These are phyloP conservation scores for Aspergillus flavus DNA, from an alignment of 2,329 filamentous ascomycete genomes.

Conservation along the genomic window DNA sequence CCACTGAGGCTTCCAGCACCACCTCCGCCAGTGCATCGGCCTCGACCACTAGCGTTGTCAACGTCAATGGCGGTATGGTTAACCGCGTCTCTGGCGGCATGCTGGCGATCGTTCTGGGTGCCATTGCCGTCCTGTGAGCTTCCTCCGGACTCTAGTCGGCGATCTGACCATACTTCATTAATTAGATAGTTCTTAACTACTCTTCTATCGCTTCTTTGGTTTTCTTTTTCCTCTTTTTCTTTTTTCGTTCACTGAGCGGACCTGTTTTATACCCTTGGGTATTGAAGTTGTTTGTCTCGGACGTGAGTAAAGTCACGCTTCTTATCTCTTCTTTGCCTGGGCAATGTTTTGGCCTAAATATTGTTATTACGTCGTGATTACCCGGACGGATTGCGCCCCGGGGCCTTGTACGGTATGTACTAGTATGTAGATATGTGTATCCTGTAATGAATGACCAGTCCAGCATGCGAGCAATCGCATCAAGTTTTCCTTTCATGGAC, in stretches of 20 bases:
- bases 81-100: slow-evolving; percentile 40
- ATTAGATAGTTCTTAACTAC: slow-evolving; percentile 6
- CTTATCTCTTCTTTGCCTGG: slow-evolving; percentile 2
- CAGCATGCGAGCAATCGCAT: slow-evolving; percentile 9
- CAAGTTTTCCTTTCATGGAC: not conserved
- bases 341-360: slow-evolving; percentile 5
- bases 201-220: slow-evolving; percentile 1
- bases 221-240: not conserved
- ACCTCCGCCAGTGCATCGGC: slow-evolving; percentile 27
- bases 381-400: slow-evolving; percentile 12
- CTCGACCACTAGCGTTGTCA: slow-evolving; percentile 28
- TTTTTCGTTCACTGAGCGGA: slow-evolving; percentile 3
- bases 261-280: slow-evolving; percentile 3
- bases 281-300: slow-evolving; percentile 5
- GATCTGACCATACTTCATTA: not conserved
- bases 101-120: slow-evolving; percentile 38
- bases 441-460: slow-evolving; percentile 24
- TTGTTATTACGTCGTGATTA: slow-evolving; percentile 12
- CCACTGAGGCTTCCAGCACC: slow-evolving; percentile 23
- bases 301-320: slow-evolving; percentile 5
- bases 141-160: not conserved
- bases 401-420: slow-evolving; percentile 18
- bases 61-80: slow-evolving; percentile 32
- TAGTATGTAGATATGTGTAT: slow-evolving; percentile 27
- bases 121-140: slow-evolving; percentile 38